Conservation (phyloP, 2,329 filamentous ascomycete genomes). For the Talaromyces funiculosus region DNA sequence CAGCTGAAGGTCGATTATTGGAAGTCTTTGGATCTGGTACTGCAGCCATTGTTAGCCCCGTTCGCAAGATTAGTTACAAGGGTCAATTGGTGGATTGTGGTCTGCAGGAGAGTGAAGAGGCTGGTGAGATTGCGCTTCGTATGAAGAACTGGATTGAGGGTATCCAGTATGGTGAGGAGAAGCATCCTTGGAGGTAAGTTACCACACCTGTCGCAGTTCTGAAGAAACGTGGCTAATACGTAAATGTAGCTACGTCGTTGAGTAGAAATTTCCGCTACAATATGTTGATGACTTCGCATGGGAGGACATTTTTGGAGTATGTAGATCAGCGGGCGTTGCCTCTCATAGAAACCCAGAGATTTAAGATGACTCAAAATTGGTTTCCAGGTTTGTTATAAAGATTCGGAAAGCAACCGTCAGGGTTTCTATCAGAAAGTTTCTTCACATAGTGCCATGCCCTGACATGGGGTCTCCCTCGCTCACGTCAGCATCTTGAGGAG, state of each 20-base stretch:
- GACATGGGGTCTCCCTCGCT: neutral
- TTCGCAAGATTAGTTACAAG: slow-evolving; percentile 84
- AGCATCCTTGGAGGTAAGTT: slow-evolving; percentile 81
- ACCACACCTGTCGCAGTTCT: neutral
- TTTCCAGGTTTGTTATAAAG: neutral
- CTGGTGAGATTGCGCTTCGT: slow-evolving; percentile 73
- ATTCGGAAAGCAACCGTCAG: neutral
- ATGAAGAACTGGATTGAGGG: slow-evolving; percentile 97
- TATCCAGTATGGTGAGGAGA: slow-evolving; percentile 90
- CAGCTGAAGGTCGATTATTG: slow-evolving; percentile 75
- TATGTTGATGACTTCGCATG: neutral
- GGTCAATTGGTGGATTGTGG: slow-evolving; percentile 77
- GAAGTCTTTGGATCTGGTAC: slow-evolving; percentile 94
- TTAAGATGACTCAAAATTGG: neutral
- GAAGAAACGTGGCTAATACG: neutral
- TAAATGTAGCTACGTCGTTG: neutral
- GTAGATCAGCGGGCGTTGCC: neutral
- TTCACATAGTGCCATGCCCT: neutral
- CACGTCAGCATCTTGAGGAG: neutral
- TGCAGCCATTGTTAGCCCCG: slow-evolving; percentile 86
- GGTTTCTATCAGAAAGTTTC: neutral
- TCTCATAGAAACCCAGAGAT: neutral
- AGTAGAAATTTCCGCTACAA: neutral
- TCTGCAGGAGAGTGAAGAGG: slow-evolving; percentile 72
- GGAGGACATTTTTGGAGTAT: neutral